phyloP scores from a whole-genome alignment of 192 early-diverging fungal species.

The Coemansia sp. region DNA sequence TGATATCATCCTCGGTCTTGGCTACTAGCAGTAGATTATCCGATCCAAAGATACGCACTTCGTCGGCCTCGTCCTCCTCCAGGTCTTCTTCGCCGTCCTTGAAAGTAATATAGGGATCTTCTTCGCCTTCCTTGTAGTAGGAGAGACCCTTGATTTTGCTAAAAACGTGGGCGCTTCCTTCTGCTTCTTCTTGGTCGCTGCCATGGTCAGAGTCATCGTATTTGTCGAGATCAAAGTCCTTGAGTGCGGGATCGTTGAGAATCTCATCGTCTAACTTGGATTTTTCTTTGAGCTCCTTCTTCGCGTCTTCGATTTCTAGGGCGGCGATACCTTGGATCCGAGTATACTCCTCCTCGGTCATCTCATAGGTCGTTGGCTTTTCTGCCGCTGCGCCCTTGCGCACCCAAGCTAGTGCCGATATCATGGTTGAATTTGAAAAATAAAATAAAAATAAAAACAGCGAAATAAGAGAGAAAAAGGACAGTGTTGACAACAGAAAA shows the following conservation, averaged over 20 bases:
- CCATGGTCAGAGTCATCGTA: constrained; percentile 84
- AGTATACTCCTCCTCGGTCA: constrained; percentile 89
- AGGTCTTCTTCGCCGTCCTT: constrained; percentile 59
- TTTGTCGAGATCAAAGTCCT: constrained; percentile 89
- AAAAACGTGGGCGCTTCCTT: constrained; percentile 68
- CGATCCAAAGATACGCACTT: constrained; percentile 72
- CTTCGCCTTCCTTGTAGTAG: constrained; percentile 74
- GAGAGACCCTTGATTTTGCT: constrained; percentile 87
- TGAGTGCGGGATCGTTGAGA: constrained; percentile 64
- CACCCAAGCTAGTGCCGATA: constrained; percentile 92
- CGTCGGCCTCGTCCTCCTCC: constrained; percentile 76
- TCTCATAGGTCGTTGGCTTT: constrained; percentile 74
- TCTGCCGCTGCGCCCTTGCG: constrained; percentile 89
- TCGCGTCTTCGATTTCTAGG: constrained; percentile 65
- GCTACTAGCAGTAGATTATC: constrained; percentile 92
- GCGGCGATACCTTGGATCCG: constrained; percentile 74
- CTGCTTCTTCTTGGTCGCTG: constrained; percentile 15
- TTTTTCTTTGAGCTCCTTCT: constrained; percentile 59
- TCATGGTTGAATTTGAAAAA: constrained; percentile 61
- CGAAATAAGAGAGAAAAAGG: neutral
- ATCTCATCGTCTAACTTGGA: constrained; percentile 28
- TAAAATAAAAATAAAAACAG: neutral
- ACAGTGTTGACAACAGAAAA: neutral
- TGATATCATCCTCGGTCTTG: constrained; percentile 97
- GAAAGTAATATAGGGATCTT: constrained; percentile 86